phyloP scores from a whole-genome alignment of 768 basidiomycete genomes.

The Cyclocybe cylindracea region DNA sequence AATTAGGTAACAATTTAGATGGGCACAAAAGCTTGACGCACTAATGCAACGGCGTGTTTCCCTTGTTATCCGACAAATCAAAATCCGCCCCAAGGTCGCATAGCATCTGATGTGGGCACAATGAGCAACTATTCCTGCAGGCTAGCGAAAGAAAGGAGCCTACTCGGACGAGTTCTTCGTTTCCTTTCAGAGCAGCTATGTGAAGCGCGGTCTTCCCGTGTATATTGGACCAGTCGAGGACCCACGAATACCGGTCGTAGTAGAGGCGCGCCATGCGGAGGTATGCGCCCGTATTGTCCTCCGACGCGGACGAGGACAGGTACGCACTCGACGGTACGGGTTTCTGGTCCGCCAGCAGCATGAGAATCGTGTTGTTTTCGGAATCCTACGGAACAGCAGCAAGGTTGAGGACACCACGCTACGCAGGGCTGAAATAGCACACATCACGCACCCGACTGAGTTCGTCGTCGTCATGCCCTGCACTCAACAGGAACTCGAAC shows the following conservation, averaged over 20 bases:
- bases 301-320: conserved; percentile 45
- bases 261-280: conserved; percentile 88
- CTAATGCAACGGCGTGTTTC: conserved; percentile 94
- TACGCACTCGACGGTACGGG: conserved; percentile 50
- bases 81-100: conserved; percentile 90
- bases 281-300: conserved; percentile 69
- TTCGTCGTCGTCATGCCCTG: conserved; percentile 93
- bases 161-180: conserved; percentile 86
- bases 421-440: background rate
- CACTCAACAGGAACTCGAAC: conserved; percentile 85
- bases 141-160: conserved; percentile 24
- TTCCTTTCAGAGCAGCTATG: conserved; percentile 84
- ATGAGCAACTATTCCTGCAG: conserved; percentile 6
- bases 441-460: conserved; percentile 72
- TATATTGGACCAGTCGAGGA: conserved; percentile 90
- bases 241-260: conserved; percentile 82
- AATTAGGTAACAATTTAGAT: conserved; percentile 6
- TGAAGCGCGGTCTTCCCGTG: conserved; percentile 92
- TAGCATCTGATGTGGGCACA: conserved; percentile 61
- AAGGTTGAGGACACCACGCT: too few relatives aligned
- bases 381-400: conserved; percentile 59
- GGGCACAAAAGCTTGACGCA: conserved; percentile 39
- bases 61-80: conserved; percentile 87
- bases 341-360: conserved; percentile 85
- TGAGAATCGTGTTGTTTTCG: conserved; percentile 91